These are phyloP conservation scores for Pyracantha coccinea DNA, from an alignment of 331 rosid species.

Conservation along the genomic window DNA sequence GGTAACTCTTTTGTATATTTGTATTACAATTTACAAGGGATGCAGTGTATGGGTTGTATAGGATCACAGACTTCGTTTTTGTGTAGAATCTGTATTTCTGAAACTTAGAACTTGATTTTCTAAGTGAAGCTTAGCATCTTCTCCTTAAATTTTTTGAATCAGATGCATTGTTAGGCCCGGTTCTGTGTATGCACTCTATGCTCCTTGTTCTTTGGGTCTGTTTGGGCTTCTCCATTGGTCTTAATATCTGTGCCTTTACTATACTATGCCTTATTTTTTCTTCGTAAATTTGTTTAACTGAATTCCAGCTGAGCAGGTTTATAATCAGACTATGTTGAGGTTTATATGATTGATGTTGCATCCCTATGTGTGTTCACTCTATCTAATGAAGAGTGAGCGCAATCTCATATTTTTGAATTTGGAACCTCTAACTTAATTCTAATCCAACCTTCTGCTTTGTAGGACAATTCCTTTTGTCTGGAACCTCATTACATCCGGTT, in stretches of 20 bases:
- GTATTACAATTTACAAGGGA: background rate
- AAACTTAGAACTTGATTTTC: background rate
- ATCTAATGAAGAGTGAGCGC: background rate
- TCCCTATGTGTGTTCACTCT: background rate
- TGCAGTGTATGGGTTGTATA: background rate
- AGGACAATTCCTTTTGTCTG: conserved; percentile 95
- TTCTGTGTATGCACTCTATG: background rate
- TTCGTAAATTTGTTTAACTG: background rate
- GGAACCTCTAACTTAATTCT: conserved; percentile 8
- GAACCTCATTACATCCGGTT: conserved; percentile 85
- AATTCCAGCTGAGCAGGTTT: background rate
- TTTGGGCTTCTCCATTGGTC: background rate
- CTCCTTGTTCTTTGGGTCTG: background rate
- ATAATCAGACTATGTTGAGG: background rate
- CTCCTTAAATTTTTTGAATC: no score
- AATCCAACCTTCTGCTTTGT: conserved; percentile 15
- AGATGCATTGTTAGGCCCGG: background rate
- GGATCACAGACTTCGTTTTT: background rate
- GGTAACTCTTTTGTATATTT: background rate
- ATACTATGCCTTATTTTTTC: background rate
- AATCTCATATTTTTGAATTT: background rate
- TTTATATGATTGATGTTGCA: background rate
- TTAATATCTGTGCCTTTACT: background rate
- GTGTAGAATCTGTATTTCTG: background rate
- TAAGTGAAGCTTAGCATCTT: background rate